Evolutionary conservation across 1,284 basidiomycete genomes (phyloP).

Genomic region (Austroboletus rostrupii): DNA sequence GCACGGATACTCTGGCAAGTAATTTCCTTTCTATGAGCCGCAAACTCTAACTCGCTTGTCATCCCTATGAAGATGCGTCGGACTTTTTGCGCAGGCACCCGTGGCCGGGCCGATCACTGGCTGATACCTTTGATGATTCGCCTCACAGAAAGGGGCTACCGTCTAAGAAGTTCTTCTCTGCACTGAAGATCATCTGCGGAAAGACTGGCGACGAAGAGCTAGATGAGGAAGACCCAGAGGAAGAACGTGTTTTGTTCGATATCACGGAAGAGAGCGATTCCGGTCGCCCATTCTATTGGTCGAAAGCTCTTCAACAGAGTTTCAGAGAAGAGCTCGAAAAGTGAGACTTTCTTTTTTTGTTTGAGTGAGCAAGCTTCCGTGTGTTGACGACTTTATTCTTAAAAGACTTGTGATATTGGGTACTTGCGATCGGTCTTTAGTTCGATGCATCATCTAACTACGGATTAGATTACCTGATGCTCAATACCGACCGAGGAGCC

Average conservation of each 20-base stretch:
- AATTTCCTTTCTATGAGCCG: background rate
- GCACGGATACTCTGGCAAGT: constrained; percentile 72
- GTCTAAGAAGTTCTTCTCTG: constrained; percentile 60
- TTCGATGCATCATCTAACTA: constrained; percentile 1
- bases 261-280: constrained; percentile 51
- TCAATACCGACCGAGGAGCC: constrained; percentile 80
- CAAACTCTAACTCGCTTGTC: background rate
- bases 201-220: constrained; percentile 73
- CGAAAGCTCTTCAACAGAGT: constrained; percentile 65
- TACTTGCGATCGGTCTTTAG: constrained; percentile 26
- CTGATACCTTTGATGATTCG: constrained; percentile 82
- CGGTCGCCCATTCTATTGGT: constrained; percentile 77
- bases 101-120: constrained; percentile 81
- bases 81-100: constrained; percentile 84
- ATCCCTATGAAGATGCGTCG: constrained; percentile 61
- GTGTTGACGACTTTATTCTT: constrained; percentile 6
- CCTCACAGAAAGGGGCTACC: constrained; percentile 63
- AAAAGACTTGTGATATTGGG: constrained; percentile 77
- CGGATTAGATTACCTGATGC: constrained; percentile 76
- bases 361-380: background rate
- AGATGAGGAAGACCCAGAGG: constrained; percentile 66
- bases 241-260: constrained; percentile 63
- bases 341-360: constrained; percentile 41
- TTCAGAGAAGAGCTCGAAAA: constrained; percentile 88
- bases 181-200: constrained; percentile 74